These are phyloP conservation scores for Podaxis mareebaensis DNA, from an alignment of 768 basidiomycete species.

Conservation along the genomic window DNA sequence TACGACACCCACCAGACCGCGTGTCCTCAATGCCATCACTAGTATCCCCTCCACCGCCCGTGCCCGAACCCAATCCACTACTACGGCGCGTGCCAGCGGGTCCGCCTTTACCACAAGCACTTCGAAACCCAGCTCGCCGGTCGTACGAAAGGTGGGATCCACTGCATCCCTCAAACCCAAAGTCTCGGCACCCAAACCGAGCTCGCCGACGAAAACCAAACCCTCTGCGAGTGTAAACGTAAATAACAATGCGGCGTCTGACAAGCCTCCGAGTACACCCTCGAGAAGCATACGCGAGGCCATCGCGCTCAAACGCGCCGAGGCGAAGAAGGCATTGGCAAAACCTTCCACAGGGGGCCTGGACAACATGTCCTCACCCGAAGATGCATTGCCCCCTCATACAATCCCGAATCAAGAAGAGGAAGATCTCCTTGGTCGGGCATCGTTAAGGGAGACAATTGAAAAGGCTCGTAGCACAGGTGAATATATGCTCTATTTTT, in stretches of 20 bases:
- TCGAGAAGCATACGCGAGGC: constrained; percentile 68
- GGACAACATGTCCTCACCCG: constrained; percentile 42
- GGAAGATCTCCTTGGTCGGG: constrained; percentile 62
- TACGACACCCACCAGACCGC: constrained; percentile 19
- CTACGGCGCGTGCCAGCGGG: constrained; percentile 10
- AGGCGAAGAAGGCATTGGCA: constrained; percentile 63
- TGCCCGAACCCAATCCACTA: constrained; percentile 21
- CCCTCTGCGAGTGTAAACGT: constrained; percentile 22
- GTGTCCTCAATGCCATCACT: constrained; percentile 13
- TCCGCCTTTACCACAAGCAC: constrained; percentile 27
- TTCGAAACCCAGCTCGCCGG: constrained; percentile 23
- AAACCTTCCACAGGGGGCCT: constrained; percentile 28
- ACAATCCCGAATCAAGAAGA: constrained; percentile 35
- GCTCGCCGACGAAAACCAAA: constrained; percentile 18
- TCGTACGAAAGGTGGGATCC: constrained; percentile 13
- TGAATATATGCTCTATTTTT: constrained; percentile 36
- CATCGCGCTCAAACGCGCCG: constrained; percentile 77
- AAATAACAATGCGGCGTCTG: constrained; percentile 3
- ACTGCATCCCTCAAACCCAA: constrained; percentile 15
- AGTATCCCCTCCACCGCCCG: constrained; percentile 14
- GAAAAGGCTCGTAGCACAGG: constrained; percentile 78
- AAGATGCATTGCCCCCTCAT: constrained; percentile 46
- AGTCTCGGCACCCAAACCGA: neutral
- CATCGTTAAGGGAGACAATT: constrained; percentile 71
- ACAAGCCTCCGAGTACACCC: constrained; percentile 19